Evolutionary conservation across 176 grass and related monocot genomes (phyloP), one percentile per base, ranked within the genome.

Genomic region (Aegilops sharonensis): DNA sequence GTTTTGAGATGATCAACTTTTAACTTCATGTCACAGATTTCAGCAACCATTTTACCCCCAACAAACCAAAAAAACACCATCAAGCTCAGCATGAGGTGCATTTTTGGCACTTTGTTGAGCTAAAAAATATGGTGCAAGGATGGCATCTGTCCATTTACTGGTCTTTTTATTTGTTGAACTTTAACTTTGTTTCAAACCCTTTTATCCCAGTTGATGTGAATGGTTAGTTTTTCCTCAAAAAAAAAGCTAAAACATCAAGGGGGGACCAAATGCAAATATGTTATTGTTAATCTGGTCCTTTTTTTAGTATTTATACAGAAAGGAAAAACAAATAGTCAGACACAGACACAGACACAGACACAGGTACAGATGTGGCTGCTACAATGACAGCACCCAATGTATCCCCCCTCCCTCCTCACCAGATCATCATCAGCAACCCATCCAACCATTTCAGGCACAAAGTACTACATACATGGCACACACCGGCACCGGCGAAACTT

Each of bases 261-360:
- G 39, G 8, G 40, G 27, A 56, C 11, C 24, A 43, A 54, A 60
- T 43, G 72, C 80, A 75, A 66, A 80, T 54, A 54, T 18, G 3
- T 27, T 67, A 75, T 80, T 80, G 89, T 74, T 74, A 87, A 84
- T 84, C 59, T 37, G 67, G 21, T 84, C 82, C 54, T 21, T 34
- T 74, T 57, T 52, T 29, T 15, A 20, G 43, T 31, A 81, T 76
- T 91, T 84, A 87, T 91, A 91, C 85, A 91, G 76, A 80, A 84
- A 20, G 17, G 68, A 82, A 91, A 90, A 87, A 75, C 15, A 15
- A 37, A 31, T 45, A 54, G 66, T 74, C 66, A 27, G 80, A 21
- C 56, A 56, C 56, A 65, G 42, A 73, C 79, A 56, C 56, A 65
- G 42, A 73, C 79, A 79, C 42, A 48, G 83, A 36, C 18, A 59